Evolutionary conservation across 768 basidiomycete species (phyloP), one percentile per base, ranked within the genome.

Genomic region (Tylopilus cervinicoccineus): DNA sequence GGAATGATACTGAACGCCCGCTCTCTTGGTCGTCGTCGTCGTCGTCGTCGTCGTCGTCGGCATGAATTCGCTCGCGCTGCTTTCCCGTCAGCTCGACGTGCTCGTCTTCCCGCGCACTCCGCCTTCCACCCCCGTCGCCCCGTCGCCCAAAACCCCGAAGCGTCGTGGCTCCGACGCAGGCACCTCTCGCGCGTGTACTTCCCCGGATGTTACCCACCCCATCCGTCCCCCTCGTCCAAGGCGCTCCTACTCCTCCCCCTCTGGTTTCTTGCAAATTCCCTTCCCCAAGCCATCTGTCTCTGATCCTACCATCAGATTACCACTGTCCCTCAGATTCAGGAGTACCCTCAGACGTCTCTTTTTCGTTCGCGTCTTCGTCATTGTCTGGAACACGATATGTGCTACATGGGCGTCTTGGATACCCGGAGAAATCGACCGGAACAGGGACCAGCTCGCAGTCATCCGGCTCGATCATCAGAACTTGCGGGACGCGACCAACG

Each of bases 51-150:
- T 47, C 38, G 23, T 38, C 49, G 29, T 26, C 38, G n/a, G 34
- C 13, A 92, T 92, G 89, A 91, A 92, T 73, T 86, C 86, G 58
- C 80, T 92, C 60, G 75, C 78, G 16, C 84, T 87, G 70, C 75
- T 92, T 52, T 87, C 89, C 56, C 84, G 85, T 63, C 84, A 88
- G 66, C 82, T 89, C 75, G 87, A 92, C 72, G 81, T 79, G 52
- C 71, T 88, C 56, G 82, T 83, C 50, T 70, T 81, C 8, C 65
- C 82, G 41, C 75, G 74, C 57, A 74, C 81, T 36, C 79, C 80
- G 23, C 78, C 84, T 14, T 76, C 80, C 32, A 79, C 82, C 1
- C 78, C 81, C 36, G 68, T 71, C 38, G 58, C 69, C 38, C 71
- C 75, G 23, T 65, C 64, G 22, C 45, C 42, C 56, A 48, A 52